Base-by-base conservation (phyloP, 371 early-diverging fungal species). In the Batrachochytrium dendrobatidis region DNA sequence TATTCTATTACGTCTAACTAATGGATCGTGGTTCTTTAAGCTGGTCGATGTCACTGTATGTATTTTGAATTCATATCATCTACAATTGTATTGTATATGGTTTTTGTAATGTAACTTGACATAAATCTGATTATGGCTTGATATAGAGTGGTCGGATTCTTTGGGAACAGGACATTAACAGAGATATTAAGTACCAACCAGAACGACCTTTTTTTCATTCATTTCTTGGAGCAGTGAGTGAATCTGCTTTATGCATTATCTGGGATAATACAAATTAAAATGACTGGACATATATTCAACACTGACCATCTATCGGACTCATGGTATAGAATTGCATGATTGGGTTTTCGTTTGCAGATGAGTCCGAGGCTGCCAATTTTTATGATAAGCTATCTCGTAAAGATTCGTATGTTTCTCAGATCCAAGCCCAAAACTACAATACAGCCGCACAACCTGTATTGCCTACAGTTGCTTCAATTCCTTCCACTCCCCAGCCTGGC, bases 301-400 rank as follows among this genome's bases (percentile, higher is more conserved):
- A 20, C 25, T 48, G 25, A 35, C 56, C 39, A 18, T 46, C 58
- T 4, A 35, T 34, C 1, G 45, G 58, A n/a, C n/a, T n/a, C n/a
- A n/a, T n/a, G 59, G 30, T 20, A 6, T 60, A 90, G 87, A 75
- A 83, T 59, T 82, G 81, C 55, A 68, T 88, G 34, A 84, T 86
- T 29, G 95, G 87, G 1, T 77, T 95, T 31, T 87, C 88, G 10
- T 95, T 95, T 72, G 89, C 88, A 24, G 88, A 92, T 63, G 89
- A 84, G 50, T 77, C 72, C 55, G 95, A 93, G 61, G 93, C 92
- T 1, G 66, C 73, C 2, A 70, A 74, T 34, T 92, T 95, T 65
- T 79, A 78, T 64, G 83, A 87, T 53, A 86, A 83, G 65, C 78
- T 88, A 31, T 12, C 3, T 22, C 20, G 49, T 24, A 52, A 65